Evolutionary conservation across 805 yeast genomes (phyloP).

Genomic region (Kuraishia hungarica): DNA sequence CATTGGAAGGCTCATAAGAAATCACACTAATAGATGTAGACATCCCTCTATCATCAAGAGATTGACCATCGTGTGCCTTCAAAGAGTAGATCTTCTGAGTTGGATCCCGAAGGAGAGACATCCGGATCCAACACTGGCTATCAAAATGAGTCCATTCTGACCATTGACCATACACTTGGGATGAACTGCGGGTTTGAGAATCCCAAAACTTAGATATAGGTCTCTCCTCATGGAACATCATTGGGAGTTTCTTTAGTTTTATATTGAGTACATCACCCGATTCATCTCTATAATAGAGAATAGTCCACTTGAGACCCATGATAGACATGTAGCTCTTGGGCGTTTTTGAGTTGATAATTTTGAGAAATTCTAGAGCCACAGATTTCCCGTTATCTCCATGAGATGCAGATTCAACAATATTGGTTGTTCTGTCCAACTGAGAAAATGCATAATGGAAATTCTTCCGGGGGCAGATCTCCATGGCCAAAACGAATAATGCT

Average conservation of each 20-base stretch:
- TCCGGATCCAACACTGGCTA: conserved; percentile 28
- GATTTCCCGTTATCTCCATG: neutral
- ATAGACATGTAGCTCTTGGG: conserved; percentile 8
- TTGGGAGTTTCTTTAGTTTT: neutral
- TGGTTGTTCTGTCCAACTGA: conserved; percentile 8
- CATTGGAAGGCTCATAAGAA: neutral
- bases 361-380: neutral
- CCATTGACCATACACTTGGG: conserved; percentile 8
- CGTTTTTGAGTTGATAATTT: neutral
- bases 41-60: neutral
- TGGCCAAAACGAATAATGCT: conserved; percentile 14
- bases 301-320: conserved; percentile 14
- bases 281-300: neutral
- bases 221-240: neutral
- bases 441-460: conserved; percentile 17
- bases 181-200: neutral
- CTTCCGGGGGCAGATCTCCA: conserved; percentile 12
- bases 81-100: neutral
- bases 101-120: conserved; percentile 1
- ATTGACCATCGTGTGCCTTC: neutral
- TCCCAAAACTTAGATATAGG: neutral
- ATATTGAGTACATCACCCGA: neutral
- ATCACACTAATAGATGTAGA: neutral
- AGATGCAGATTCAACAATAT: conserved; percentile 3
- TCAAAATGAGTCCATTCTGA: conserved; percentile 30